Base-by-base conservation (phyloP, 495 filamentous ascomycete species). In the Xylaria curta region DNA sequence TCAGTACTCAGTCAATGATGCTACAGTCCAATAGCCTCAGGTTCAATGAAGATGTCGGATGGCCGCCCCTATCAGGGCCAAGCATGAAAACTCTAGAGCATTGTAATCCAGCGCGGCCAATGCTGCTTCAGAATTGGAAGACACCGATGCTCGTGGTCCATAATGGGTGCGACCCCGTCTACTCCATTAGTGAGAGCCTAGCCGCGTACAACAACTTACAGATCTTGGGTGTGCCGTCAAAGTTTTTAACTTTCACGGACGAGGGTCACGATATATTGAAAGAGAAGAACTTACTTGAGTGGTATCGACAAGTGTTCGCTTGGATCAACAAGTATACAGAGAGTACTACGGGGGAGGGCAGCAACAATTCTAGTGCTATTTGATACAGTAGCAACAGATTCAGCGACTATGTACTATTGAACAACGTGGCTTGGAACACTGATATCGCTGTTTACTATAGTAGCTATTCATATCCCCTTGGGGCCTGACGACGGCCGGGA, bases 191-290 rank as follows among this genome's bases (percentile, higher is more conserved):
- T 2, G 92, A 95, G 67, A 92, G 91, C 0, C 78, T 95, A 17
- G 88, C 91, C 0, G 88, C 90, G 8, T 96, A 96, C 78, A 91
- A 94, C 72, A 87, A 91, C 12, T 80, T 95, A 60, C 92, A 95
- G 82, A 85, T 78, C 19, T 76, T 82, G 51, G 86, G 86, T 4
- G 79, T 88, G 2, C 87, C 89, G 19, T 91, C 89, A 72, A 82
- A 83, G 78, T 85, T 89, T 70, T 70, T 90, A 59, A 85, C 83
- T 68, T 89, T 89, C 74, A 83, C 83, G 0, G 83, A 88, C 74
- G 87, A 89, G 75, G 79, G 82, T n/a, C 86, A 88, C 59, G 91
- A 87, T 85, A 87, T 93, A 10, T 71, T 90, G 54, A 89, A 92
- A 72, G 87, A 85, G 15, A 90, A 93, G 74, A 94, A 94, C 73